These are phyloP conservation scores for Penstemon davidsonii DNA, from an alignment of 257 asterid genomes.

Conservation along the genomic window DNA sequence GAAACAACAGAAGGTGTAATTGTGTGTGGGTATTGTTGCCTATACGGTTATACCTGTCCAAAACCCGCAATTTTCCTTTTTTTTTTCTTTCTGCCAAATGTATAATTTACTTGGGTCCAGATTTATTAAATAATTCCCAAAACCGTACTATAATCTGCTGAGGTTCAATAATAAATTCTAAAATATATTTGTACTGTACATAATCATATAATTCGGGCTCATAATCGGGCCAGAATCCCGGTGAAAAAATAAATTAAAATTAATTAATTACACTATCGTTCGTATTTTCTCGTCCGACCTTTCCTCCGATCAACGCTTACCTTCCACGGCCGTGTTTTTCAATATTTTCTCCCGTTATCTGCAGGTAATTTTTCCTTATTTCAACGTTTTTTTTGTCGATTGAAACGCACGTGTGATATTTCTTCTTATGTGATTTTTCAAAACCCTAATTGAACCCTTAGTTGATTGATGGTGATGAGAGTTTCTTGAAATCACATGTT, in stretches of 20 bases:
- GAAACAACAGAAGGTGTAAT: too few species aligned
- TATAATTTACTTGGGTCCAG: too few species aligned
- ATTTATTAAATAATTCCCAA: too few species aligned
- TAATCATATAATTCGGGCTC: too few species aligned
- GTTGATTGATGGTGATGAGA: slow-evolving; percentile 38
- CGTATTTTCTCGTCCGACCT: slow-evolving; percentile 55
- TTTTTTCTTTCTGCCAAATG: too few species aligned
- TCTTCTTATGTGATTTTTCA: slow-evolving; percentile 31
- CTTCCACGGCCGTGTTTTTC: slow-evolving; percentile 31
- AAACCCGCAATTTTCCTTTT: too few species aligned
- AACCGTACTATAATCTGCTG: too few species aligned
- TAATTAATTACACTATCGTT: slow-evolving; percentile 7
- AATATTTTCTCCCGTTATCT: slow-evolving; percentile 24
- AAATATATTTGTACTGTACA: too few species aligned
- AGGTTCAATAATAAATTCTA: too few species aligned
- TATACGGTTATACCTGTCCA: too few species aligned
- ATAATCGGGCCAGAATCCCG: too few species aligned
- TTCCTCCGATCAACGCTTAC: slow-evolving; percentile 44
- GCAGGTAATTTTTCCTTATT: slow-evolving; percentile 27
- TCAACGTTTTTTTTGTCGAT: slow-evolving; percentile 22
- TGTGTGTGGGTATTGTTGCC: too few species aligned
- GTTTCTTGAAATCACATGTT: slow-evolving; percentile 54
- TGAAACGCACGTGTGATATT: slow-evolving; percentile 11
- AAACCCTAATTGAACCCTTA: slow-evolving; percentile 77
- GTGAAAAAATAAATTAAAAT: background rate